Evolutionary conservation across 768 basidiomycete species (phyloP).

Genomic region (Rubroboletus satanas): DNA sequence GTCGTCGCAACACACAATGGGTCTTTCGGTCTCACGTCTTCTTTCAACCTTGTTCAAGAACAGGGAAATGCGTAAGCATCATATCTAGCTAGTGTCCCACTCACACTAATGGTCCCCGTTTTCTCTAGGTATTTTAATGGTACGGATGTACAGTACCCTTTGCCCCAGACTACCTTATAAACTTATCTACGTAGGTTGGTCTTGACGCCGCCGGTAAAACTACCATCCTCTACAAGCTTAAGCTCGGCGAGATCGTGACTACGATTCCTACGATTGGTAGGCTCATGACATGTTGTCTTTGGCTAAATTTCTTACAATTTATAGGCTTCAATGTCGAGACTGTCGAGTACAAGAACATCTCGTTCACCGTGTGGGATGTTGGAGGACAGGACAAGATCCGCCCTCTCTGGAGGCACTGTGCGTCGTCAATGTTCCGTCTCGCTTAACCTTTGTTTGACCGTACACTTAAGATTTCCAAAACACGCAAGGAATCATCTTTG

Average conservation of each 20-base stretch:
- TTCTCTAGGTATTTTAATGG: slow-evolving; percentile 91
- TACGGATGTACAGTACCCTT: slow-evolving; percentile 33
- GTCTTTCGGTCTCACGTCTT: slow-evolving; percentile 70
- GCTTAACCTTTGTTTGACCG: slow-evolving; percentile 12
- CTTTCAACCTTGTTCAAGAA: slow-evolving; percentile 90
- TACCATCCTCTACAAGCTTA: slow-evolving; percentile 98
- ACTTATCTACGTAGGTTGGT: slow-evolving; percentile 64
- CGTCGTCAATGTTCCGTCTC: slow-evolving; percentile 34
- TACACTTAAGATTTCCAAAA: slow-evolving; percentile 91
- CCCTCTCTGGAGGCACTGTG: slow-evolving; percentile 99
- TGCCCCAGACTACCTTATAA: slow-evolving; percentile 12
- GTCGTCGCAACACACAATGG: slow-evolving; percentile 53
- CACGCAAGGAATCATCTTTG: slow-evolving; percentile 99
- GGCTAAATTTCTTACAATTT: slow-evolving; percentile 13
- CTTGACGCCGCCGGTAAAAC: slow-evolving; percentile 99
- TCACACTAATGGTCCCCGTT: slow-evolving; percentile 23
- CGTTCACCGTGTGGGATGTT: slow-evolving; percentile 99
- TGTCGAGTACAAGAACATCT: slow-evolving; percentile 99
- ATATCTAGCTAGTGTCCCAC: slow-evolving; percentile 13
- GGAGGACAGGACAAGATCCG: slow-evolving; percentile 99
- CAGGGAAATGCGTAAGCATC: slow-evolving; percentile 95
- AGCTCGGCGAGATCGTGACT: slow-evolving; percentile 99
- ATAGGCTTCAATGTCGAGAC: slow-evolving; percentile 99
- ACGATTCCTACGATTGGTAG: slow-evolving; percentile 99
- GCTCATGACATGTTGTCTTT: slow-evolving; percentile 29